Evolutionary conservation across 192 early-diverging fungal species (phyloP), one percentile per base, ranked within the genome.

Genomic region (Mortierella alpina): DNA sequence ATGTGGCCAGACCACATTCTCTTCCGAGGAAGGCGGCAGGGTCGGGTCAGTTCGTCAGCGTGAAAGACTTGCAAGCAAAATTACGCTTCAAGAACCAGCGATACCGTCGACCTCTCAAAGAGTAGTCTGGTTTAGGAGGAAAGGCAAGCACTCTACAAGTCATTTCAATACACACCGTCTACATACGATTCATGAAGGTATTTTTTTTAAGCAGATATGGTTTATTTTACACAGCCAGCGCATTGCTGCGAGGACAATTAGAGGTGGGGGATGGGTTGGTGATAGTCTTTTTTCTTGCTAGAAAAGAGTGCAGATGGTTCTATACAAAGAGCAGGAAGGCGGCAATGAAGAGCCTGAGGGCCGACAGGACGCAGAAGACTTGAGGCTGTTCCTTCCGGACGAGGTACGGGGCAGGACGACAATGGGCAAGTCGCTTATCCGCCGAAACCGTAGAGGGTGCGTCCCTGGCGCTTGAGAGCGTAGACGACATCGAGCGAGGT

Each of bases 401-500:
- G 18, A 42, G 47, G 51, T 44, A 55, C 42, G 42, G 40, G 31
- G 13, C 41, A 55, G 23, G 64, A 53, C 52, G 20, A 5, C 13
- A 41, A 66, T 12, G 17, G 51, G 48, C 56, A 11, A 47, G 22
- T 48, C 22, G 59, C 66, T 87, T 87, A 87, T 82, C 86, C 86
- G 61, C 86, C 86, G 84, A 87, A 87, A 85, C 86, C 86, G 60
- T 87, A 97, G 74, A 98, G 94, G 79, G 96, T 96, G 78, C 96
- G 91, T 85, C 95, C 96, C 88, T 98, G 96, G 84, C 95, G 90
- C 91, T 98, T 98, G 88, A 98, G 91, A 42, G 95, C 95, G 86
- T 99, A 99, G 87, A 99, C 96, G 68, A 99, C 97, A 86, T 99
- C 96, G 69, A 99, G 91, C 52, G 96, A 97, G 64, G 97, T 98